These are phyloP conservation scores for Pseudonitzschia delicatissima DNA, from an alignment of 108 stramenopile genomes.

Conservation along the genomic window DNA sequence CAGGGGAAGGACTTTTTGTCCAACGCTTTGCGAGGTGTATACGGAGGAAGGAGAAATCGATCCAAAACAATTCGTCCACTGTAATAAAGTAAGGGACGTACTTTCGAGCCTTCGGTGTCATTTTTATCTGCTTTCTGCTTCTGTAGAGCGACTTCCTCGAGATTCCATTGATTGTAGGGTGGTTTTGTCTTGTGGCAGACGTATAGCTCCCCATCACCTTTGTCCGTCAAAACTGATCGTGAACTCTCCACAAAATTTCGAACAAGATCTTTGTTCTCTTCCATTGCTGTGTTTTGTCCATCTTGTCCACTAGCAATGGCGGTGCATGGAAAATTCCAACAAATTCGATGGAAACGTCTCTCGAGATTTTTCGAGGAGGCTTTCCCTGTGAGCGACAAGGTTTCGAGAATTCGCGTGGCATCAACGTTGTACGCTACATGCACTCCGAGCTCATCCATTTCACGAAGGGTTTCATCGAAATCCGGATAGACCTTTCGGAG, in stretches of 20 bases:
- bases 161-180: conserved; percentile 86
- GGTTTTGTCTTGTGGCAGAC: conserved; percentile 91
- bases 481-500: conserved; percentile 65
- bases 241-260: conserved; percentile 56
- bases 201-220: conserved; percentile 61
- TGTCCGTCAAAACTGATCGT: conserved; percentile 23
- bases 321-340: conserved; percentile 93
- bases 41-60: conserved; percentile 60
- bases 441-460: conserved; percentile 37
- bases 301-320: conserved; percentile 78
- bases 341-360: conserved; percentile 61
- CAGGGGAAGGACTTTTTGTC: conserved; percentile 85
- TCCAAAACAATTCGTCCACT: conserved; percentile 79
- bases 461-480: conserved; percentile 43
- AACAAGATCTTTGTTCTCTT: conserved; percentile 71
- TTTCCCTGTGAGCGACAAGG: conserved; percentile 31
- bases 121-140: neutral
- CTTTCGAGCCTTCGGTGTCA: neutral
- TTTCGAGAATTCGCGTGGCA: conserved; percentile 61
- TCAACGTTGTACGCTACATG: conserved; percentile 68
- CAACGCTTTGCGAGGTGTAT: conserved; percentile 83
- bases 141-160: conserved; percentile 57
- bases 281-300: conserved; percentile 89
- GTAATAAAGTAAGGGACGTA: conserved; percentile 7
- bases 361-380: neutral